Evolutionary conservation across 2,329 filamentous ascomycete species (phyloP), one percentile per base, ranked within the genome.

Genomic region (Epichloe amarillans): DNA sequence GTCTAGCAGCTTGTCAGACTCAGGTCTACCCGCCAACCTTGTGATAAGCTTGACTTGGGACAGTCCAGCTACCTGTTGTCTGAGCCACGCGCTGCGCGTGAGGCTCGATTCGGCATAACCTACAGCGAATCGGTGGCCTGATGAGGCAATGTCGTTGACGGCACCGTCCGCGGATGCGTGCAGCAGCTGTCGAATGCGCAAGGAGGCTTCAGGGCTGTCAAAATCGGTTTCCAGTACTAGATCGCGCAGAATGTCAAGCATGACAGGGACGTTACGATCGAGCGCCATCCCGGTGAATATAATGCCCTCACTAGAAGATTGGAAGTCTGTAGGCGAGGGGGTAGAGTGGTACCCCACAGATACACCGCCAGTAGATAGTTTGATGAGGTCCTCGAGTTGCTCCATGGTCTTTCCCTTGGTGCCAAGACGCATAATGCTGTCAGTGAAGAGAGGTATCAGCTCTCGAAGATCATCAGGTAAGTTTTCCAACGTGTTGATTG

Each of bases 341-440:
- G 84, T 82, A n/a, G 84, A 80, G 67, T 94, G 86, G 58, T 95
- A 90, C 1, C 85, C 83, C 15, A 94, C 82, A 3, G 83, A 86
- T 38, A 98, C 79, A 10, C 93, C 93, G 19, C 93, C 93, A 1
- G 93, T 97, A 71, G 94, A 95, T 33, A 97, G 76, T 66, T 97
- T 97, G 66, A 98, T 96, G 50, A 90, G 69, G 62, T 97, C 93
- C 66, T 98, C 93, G 48, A 97, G 79, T 65, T 96, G 83, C 65
- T 96, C 93, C 85, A 95, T 96, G 0, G 83, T 82, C 75, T 86
- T 86, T 53, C 83, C 79, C 59, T 85, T 86, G 2, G 91, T 98
- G 14, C 93, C 93, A 8, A 98, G 77, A 19, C 93, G 84, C 86
- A 96, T 93, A 54, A 98, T 83, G 38, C 86, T 83, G 62, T 95